phyloP scores from a whole-genome alignment of 139 green algal species.

The Eudorina sp. region DNA sequence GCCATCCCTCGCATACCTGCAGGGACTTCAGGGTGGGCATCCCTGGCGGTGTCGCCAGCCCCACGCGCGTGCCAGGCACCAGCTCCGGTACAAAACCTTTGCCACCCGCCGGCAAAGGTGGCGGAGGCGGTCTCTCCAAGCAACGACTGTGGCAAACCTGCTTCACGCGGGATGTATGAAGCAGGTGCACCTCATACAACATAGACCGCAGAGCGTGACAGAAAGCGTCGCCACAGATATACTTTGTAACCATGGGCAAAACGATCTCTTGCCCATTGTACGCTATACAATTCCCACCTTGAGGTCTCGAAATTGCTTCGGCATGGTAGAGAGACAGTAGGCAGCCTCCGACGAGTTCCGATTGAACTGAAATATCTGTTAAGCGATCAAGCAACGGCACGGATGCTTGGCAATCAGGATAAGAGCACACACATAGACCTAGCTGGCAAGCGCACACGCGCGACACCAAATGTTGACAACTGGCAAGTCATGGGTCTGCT shows the following conservation, averaged over 20 bases:
- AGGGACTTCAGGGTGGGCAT: constrained; percentile 86
- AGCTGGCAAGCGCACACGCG: too few relatives aligned
- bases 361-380: constrained; percentile 36
- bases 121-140: constrained; percentile 62
- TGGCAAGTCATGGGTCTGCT: too few relatives aligned
- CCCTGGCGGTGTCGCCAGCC: constrained; percentile 66
- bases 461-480: too few relatives aligned
- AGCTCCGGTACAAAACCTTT: constrained; percentile 80
- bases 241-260: too few relatives aligned
- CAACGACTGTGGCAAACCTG: constrained; percentile 61
- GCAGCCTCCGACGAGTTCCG: constrained; percentile 55
- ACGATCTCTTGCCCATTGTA: too few relatives aligned
- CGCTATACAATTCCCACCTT: too few relatives aligned
- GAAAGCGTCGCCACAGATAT: too few relatives aligned
- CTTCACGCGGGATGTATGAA: too few relatives aligned
- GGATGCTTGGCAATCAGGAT: too few relatives aligned
- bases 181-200: too few relatives aligned
- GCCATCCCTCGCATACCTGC: constrained; percentile 37
- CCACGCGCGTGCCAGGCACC: constrained; percentile 73
- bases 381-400: neutral
- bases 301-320: constrained; percentile 54
- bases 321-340: constrained; percentile 83
- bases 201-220: too few relatives aligned
- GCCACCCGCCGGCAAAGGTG: constrained; percentile 72
- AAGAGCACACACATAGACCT: too few relatives aligned